Conservation (phyloP, 345 rosid genomes). For the Eucalyptus cloeziana region DNA sequence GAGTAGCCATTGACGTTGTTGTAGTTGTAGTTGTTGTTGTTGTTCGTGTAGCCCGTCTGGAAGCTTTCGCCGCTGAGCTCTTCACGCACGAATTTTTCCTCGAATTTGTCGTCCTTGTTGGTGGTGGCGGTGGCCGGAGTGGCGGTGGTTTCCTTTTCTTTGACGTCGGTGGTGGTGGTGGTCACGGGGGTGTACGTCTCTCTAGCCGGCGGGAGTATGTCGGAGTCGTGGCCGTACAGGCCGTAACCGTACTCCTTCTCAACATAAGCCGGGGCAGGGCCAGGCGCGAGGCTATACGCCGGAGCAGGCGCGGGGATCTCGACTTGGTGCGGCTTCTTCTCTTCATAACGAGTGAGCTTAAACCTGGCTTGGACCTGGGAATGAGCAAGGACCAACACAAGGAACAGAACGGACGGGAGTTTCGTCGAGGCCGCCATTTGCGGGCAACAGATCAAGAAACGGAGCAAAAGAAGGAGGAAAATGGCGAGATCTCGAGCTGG, state of each 20-base stretch:
- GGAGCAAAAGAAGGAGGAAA: not conserved
- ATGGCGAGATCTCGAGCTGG: not conserved
- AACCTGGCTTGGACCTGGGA: conserved; percentile 29
- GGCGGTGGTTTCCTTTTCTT: not conserved
- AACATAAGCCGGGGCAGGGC: not conserved
- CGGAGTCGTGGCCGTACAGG: conserved; percentile 28
- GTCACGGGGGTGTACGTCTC: conserved; percentile 12
- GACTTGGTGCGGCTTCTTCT: not conserved
- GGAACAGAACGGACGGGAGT: not conserved
- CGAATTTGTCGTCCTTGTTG: not conserved
- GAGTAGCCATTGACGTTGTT: not conserved
- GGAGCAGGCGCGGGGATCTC: not conserved
- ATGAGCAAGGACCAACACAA: conserved; percentile 1
- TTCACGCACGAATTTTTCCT: conserved; percentile 14
- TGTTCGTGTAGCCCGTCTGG: not conserved
- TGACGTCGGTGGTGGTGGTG: not conserved
- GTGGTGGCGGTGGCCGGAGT: not conserved
- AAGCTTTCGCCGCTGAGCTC: conserved; percentile 20
- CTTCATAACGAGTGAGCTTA: not conserved
- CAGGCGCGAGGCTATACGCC: conserved; percentile 4
- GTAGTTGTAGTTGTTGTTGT: not conserved
- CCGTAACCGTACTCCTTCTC: conserved; percentile 21
- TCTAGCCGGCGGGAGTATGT: conserved; percentile 21
- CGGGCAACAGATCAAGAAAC: not conserved
- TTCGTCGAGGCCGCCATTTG: conserved; percentile 21